Evolutionary conservation across 441 rosid genomes (phyloP), one percentile per base, ranked within the genome.

Genomic region (Capsella rubella): DNA sequence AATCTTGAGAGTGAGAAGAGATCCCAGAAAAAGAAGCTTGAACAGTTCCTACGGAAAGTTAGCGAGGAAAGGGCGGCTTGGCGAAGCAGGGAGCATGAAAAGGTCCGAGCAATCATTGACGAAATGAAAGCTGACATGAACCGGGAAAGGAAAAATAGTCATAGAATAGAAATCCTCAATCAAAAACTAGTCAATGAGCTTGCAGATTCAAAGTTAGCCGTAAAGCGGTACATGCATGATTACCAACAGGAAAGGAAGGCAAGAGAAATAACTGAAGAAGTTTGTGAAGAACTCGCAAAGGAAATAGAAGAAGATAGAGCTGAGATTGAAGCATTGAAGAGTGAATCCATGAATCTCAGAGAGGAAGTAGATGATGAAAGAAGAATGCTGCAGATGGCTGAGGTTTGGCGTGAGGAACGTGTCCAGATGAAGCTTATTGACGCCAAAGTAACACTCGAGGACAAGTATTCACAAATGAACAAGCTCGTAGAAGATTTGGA

Each of bases 391-490:
- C 99, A 92, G 84, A 90, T 95, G 98, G 98, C 98, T 6, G 98
- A 92, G 83, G 98, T 95, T 12, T 92, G 99, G 99, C 97, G 98
- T n/a, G 99, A 95, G 84, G 99, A 95, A 74, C 97, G 98, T 32
- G 98, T 92, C 40, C 97, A 92, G 80, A 95, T 92, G 99, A 95
- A 95, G 88, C 90, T 95, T 74, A 83, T 92, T 28, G 98, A 92
- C 77, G 97, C 96, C 0, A 92, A 90, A 81, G 87, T 90, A 72
- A 91, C 95, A 29, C 84, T 95, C 49, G 93, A 95, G 81, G 82
- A 83, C 37, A 90, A 79, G 68, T 92, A 95, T 78, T 89, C 97
- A 64, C 89, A 86, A 71, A 95, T 95, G 98, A 90, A 86, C 85
- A 83, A 78, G 71, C 87, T 95, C 53, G 83, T 92, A n/a, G 85